Evolutionary conservation across 2,329 filamentous ascomycete species (phyloP).

Genomic region (Juglanconis juglandina): DNA sequence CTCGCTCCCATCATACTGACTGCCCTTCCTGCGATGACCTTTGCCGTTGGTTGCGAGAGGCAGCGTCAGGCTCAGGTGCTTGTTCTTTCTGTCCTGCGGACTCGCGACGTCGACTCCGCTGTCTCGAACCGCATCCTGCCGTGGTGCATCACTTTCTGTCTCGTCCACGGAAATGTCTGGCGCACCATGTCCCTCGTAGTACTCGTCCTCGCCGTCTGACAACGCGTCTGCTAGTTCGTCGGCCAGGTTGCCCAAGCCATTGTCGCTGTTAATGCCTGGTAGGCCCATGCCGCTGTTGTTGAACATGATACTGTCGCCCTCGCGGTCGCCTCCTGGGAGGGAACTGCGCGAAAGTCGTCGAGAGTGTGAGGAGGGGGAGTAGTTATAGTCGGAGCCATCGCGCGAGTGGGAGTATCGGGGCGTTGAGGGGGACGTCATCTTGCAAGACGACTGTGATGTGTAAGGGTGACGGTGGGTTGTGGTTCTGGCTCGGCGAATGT

Average conservation of each 20-base stretch:
- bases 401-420: conserved; percentile 53
- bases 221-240: conserved; percentile 77
- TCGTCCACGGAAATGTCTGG: conserved; percentile 36
- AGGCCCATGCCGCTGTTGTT: conserved; percentile 34
- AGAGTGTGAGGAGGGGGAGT: conserved; percentile 41
- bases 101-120: conserved; percentile 42
- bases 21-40: conserved; percentile 50
- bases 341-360: conserved; percentile 44
- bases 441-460: conserved; percentile 25
- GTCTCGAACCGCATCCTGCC: conserved; percentile 33
- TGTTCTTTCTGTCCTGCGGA: conserved; percentile 23
- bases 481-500: conserved; percentile 11
- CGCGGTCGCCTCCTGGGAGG: conserved; percentile 27
- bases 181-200: conserved; percentile 39
- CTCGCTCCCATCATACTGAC: conserved; percentile 69
- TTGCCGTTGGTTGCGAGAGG: conserved; percentile 39
- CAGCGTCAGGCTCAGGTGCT: conserved; percentile 41
- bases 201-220: conserved; percentile 59
- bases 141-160: conserved; percentile 17
- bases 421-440: conserved; percentile 50
- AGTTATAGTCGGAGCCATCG: conserved; percentile 53
- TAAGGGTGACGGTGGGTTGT: conserved; percentile 2
- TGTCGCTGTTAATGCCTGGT: conserved; percentile 40
- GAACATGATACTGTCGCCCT: conserved; percentile 45
- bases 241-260: conserved; percentile 71